Conservation (phyloP, 2,329 filamentous ascomycete species). For the Fusarium paranaense region DNA sequence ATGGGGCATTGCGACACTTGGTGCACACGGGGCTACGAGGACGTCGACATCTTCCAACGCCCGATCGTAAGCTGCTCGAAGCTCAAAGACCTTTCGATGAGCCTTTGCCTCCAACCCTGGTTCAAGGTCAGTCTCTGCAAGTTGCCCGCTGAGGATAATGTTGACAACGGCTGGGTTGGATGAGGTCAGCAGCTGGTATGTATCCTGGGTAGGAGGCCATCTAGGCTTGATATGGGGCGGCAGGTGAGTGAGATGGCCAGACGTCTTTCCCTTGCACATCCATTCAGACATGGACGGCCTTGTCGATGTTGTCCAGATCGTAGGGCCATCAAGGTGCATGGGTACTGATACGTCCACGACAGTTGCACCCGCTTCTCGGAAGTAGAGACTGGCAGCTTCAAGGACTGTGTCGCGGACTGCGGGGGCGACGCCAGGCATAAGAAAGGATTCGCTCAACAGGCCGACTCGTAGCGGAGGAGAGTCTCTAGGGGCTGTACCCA, state of each 20-base stretch:
- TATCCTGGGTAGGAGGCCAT: constrained; percentile 55
- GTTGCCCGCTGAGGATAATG: constrained; percentile 56
- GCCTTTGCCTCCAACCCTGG: constrained; percentile 56
- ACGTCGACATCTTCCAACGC: constrained; percentile 59
- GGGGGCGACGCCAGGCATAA: constrained; percentile 51
- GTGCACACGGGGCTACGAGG: constrained; percentile 61
- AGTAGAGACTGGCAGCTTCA: constrained; percentile 46
- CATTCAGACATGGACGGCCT: constrained; percentile 49
- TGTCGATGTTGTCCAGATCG: constrained; percentile 47
- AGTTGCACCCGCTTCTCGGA: constrained; percentile 55
- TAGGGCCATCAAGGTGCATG: constrained; percentile 58
- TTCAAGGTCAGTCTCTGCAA: constrained; percentile 41
- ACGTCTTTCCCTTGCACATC: constrained; percentile 47
- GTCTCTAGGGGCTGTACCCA: constrained; percentile 11
- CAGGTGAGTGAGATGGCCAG: constrained; percentile 49
- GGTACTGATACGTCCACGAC: constrained; percentile 60
- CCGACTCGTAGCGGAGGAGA: constrained; percentile 54
- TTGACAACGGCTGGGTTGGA: constrained; percentile 61
- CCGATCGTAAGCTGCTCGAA: constrained; percentile 58
- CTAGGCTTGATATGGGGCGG: constrained; percentile 48
- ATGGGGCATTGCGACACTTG: constrained; percentile 56
- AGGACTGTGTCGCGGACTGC: constrained; percentile 55
- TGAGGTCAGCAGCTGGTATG: constrained; percentile 55
- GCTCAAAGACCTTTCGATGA: constrained; percentile 55
- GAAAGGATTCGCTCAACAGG: constrained; percentile 58